phyloP scores from a whole-genome alignment of 352 stramenopile species.

The Pythium coloratum region DNA sequence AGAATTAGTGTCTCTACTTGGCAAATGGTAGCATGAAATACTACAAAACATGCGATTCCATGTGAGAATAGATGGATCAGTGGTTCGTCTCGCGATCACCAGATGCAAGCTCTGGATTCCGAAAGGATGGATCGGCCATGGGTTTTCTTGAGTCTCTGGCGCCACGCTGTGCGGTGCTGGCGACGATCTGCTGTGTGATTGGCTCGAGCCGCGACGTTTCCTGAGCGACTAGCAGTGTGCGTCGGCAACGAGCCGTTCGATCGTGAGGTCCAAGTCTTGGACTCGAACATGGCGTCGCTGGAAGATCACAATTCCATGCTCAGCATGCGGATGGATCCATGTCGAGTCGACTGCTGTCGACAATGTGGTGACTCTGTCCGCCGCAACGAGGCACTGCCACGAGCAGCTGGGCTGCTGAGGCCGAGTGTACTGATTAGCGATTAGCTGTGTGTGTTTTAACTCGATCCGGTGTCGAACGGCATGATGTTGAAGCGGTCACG shows the following conservation, averaged over 20 bases:
- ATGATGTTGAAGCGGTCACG: not conserved
- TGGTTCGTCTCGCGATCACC: not conserved
- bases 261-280: not conserved
- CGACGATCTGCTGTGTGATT: not conserved
- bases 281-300: too few relatives aligned
- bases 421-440: too few relatives aligned
- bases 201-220: not conserved
- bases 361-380: too few relatives aligned
- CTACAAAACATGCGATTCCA: not conserved
- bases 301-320: too few relatives aligned
- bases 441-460: too few relatives aligned
- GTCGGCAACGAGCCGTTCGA: too few relatives aligned
- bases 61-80: not conserved
- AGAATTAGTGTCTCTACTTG: too few relatives aligned
- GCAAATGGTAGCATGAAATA: too few relatives aligned
- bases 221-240: not conserved
- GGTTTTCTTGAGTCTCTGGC: not conserved
- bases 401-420: too few relatives aligned
- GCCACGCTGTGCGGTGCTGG: not conserved
- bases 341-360: too few relatives aligned
- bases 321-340: too few relatives aligned
- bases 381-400: too few relatives aligned
- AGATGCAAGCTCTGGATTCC: not conserved
- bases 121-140: not conserved
- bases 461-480: not conserved